These are phyloP conservation scores for Xylariomycetidae sp. DNA, from an alignment of 2,329 filamentous ascomycete species.

Conservation along the genomic window DNA sequence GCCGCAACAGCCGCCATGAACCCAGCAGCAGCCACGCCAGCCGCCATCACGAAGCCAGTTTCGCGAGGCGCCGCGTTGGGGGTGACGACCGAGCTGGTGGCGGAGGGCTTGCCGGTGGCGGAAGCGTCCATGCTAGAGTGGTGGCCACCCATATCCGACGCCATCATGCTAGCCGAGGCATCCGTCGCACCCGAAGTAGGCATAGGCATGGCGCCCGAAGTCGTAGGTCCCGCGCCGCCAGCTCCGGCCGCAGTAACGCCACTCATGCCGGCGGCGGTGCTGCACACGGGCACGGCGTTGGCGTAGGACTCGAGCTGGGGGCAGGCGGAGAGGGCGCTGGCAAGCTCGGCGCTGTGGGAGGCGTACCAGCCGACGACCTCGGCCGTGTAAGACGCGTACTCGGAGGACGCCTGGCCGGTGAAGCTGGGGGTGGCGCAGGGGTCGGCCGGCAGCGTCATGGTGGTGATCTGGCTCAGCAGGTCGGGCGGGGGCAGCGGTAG, in stretches of 20 bases:
- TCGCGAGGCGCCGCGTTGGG: conserved; percentile 12
- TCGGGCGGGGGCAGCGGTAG: conserved; percentile 15
- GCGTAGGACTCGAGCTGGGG: conserved; percentile 8
- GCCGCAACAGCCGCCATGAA: conserved; percentile 15
- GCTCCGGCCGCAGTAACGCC: neutral
- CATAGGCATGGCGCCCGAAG: neutral
- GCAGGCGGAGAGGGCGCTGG: conserved; percentile 13
- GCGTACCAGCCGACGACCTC: conserved; percentile 15
- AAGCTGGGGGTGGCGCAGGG: conserved; percentile 17
- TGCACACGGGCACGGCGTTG: conserved; percentile 12
- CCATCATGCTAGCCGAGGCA: neutral
- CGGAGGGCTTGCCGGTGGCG: neutral
- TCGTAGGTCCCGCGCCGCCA: neutral
- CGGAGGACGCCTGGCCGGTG: conserved; percentile 13
- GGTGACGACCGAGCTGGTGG: conserved; percentile 2
- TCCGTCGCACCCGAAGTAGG: neutral
- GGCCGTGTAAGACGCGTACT: conserved; percentile 17
- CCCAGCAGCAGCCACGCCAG: conserved; percentile 12
- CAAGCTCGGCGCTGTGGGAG: conserved; percentile 14
- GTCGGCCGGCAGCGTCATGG: conserved; percentile 7
- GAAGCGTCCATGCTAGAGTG: too few species aligned
- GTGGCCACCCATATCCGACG: neutral
- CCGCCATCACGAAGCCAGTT: conserved; percentile 12
- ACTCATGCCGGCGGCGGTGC: conserved; percentile 1
- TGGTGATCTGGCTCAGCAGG: conserved; percentile 5